Percentiles rank a stretch among this genome's conserved stretches.
These are phyloP conservation scores for Colletotrichum sidae DNA, from an alignment of 2,329 filamentous ascomycete genomes.

Conservation along the genomic window DNA sequence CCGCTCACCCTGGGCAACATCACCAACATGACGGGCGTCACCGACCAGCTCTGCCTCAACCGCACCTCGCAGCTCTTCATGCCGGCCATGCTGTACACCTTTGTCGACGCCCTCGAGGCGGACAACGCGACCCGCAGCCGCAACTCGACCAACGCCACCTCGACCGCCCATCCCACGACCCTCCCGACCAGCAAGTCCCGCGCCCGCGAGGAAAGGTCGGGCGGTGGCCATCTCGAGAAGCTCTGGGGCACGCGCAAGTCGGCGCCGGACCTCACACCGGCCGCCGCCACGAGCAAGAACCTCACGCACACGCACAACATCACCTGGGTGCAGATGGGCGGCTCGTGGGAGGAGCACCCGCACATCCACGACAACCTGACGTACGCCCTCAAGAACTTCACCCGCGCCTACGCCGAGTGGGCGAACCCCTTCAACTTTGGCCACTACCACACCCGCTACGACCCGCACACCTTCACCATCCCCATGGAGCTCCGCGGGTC, in stretches of 20 bases:
- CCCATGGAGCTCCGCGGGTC: slow-evolving; percentile 56
- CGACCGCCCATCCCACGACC: neutral
- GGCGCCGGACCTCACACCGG: slow-evolving; percentile 2
- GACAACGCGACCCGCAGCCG: slow-evolving; percentile 10
- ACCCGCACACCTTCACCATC: slow-evolving; percentile 56
- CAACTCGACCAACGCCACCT: slow-evolving; percentile 13
- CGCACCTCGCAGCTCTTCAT: slow-evolving; percentile 44
- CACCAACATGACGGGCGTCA: slow-evolving; percentile 40
- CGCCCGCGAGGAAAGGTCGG: slow-evolving; percentile 7
- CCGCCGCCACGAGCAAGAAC: slow-evolving; percentile 47
- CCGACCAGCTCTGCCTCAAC: slow-evolving; percentile 49
- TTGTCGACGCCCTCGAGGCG: slow-evolving; percentile 39
- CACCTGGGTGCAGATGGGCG: slow-evolving; percentile 52
- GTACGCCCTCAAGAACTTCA: slow-evolving; percentile 53
- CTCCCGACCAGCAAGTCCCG: neutral
- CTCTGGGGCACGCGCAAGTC: slow-evolving; percentile 13
- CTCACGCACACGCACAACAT: slow-evolving; percentile 48
- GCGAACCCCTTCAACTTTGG: slow-evolving; percentile 55
- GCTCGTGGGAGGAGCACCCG: slow-evolving; percentile 55
- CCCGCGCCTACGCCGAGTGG: slow-evolving; percentile 51
- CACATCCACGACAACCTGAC: slow-evolving; percentile 52
- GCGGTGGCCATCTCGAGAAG: slow-evolving; percentile 18
- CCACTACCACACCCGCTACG: slow-evolving; percentile 53
- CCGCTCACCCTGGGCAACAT: slow-evolving; percentile 45
- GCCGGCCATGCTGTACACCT: slow-evolving; percentile 45